Conservation (phyloP, 2,329 filamentous ascomycete species). For the Cephalotrichum gorgonifer region DNA sequence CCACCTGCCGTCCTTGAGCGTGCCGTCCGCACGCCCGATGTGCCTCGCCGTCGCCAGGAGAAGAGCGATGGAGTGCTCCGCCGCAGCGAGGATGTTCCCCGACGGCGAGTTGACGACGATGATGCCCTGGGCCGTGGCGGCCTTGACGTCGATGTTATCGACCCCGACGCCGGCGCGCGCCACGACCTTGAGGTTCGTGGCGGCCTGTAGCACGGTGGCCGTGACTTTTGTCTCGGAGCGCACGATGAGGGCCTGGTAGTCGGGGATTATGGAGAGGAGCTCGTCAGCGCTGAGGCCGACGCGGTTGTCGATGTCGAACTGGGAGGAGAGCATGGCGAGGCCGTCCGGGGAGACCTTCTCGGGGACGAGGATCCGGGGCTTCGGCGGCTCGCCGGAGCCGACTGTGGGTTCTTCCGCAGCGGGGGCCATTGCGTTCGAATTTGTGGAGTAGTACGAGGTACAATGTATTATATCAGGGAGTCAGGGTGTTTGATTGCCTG, state of each 20-base stretch:
- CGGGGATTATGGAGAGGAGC: slow-evolving; percentile 54
- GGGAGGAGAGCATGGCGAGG: slow-evolving; percentile 53
- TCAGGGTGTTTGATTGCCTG: too few relatives aligned
- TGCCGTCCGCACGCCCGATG: slow-evolving; percentile 58
- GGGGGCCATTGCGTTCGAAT: not conserved
- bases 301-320: slow-evolving; percentile 60
- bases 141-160: slow-evolving; percentile 69
- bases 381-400: slow-evolving; percentile 7
- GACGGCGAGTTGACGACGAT: slow-evolving; percentile 72
- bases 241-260: slow-evolving; percentile 68
- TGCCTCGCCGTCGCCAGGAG: slow-evolving; percentile 48
- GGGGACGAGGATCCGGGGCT: slow-evolving; percentile 54
- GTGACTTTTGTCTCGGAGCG: slow-evolving; percentile 77
- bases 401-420: not conserved
- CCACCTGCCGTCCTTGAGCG: slow-evolving; percentile 63
- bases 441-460: not conserved
- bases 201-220: slow-evolving; percentile 52
- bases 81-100: slow-evolving; percentile 72
- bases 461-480: too few relatives aligned
- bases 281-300: slow-evolving; percentile 52
- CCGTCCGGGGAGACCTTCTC: slow-evolving; percentile 77
- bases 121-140: slow-evolving; percentile 62
- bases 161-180: slow-evolving; percentile 74
- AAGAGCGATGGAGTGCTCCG: slow-evolving; percentile 67
- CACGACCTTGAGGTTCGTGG: slow-evolving; percentile 62